Conservation (phyloP, 2,329 filamentous ascomycete genomes). For the Lachnellula subtilissima region DNA sequence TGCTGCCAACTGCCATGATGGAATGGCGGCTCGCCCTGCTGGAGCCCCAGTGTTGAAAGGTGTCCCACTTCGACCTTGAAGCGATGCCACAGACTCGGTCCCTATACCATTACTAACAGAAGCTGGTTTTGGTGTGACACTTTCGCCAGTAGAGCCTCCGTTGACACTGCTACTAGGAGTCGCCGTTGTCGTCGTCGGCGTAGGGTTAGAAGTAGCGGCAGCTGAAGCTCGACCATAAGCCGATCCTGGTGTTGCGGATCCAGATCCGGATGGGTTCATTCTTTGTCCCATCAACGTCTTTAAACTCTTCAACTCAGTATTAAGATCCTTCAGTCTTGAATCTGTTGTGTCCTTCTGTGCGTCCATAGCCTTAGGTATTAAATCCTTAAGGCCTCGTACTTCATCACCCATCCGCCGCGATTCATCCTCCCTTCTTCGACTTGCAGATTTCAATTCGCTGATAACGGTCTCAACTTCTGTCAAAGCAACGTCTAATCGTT, state of each 20-base stretch:
- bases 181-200: slow-evolving; percentile 2
- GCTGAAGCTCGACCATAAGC: slow-evolving; percentile 24
- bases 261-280: slow-evolving; percentile 39
- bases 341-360: slow-evolving; percentile 83
- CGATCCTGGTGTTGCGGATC: slow-evolving; percentile 21
- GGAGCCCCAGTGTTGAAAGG: slow-evolving; percentile 48
- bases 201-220: slow-evolving; percentile 9
- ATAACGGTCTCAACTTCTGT: slow-evolving; percentile 82
- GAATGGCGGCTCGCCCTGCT: slow-evolving; percentile 61
- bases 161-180: slow-evolving; percentile 10
- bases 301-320: slow-evolving; percentile 81
- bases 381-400: slow-evolving; percentile 72
- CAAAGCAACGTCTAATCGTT: slow-evolving; percentile 75
- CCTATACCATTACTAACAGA: slow-evolving; percentile 31
- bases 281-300: slow-evolving; percentile 76
- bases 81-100: slow-evolving; percentile 30
- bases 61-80: slow-evolving; percentile 36
- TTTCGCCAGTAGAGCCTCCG: slow-evolving; percentile 18
- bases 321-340: slow-evolving; percentile 75
- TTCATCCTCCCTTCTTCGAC: slow-evolving; percentile 80
- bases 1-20: slow-evolving; percentile 74
- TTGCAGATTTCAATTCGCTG: slow-evolving; percentile 73
- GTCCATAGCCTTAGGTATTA: slow-evolving; percentile 83
- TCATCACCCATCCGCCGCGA: slow-evolving; percentile 82
- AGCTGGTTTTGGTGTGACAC: slow-evolving; percentile 26